phyloP scores from a whole-genome alignment of 768 basidiomycete species.

The Kwoniella sp. region DNA sequence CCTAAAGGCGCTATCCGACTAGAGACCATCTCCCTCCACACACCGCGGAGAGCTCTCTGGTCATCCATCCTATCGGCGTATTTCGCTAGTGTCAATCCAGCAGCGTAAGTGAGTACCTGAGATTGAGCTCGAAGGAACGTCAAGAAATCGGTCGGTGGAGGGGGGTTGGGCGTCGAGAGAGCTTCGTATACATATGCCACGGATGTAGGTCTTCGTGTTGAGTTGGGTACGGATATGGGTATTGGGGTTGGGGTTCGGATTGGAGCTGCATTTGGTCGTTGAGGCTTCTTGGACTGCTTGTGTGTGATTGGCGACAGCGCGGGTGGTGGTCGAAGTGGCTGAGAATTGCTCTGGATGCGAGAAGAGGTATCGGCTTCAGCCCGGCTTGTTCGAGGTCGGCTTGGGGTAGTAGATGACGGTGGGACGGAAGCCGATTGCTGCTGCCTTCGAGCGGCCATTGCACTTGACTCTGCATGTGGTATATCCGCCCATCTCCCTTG shows the following conservation, averaged over 20 bases:
- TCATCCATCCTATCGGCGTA: constrained; percentile 18
- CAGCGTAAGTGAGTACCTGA: neutral
- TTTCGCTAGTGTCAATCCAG: constrained; percentile 3
- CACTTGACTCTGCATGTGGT: constrained; percentile 12
- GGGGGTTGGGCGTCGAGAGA: constrained; percentile 12
- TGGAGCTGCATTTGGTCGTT: neutral
- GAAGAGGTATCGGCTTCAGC: no score
- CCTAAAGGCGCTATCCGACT: constrained; percentile 7
- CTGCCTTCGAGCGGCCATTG: constrained; percentile 3
- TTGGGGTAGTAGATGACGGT: no score
- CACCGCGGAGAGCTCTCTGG: neutral
- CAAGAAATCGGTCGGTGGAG: constrained; percentile 8
- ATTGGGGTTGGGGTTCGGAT: neutral
- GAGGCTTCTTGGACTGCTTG: neutral
- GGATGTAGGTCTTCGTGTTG: neutral
- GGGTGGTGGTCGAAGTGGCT: no score
- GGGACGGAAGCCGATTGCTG: neutral
- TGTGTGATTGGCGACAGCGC: no score
- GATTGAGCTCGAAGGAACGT: constrained; percentile 3
- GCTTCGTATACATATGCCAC: constrained; percentile 5
- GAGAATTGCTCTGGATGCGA: no score
- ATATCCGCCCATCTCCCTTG: neutral
- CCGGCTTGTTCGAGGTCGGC: no score
- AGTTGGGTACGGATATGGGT: neutral
- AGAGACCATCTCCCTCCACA: constrained; percentile 9